Conservation (phyloP, 78 protist species). For the Dictyostelium purpureum region DNA sequence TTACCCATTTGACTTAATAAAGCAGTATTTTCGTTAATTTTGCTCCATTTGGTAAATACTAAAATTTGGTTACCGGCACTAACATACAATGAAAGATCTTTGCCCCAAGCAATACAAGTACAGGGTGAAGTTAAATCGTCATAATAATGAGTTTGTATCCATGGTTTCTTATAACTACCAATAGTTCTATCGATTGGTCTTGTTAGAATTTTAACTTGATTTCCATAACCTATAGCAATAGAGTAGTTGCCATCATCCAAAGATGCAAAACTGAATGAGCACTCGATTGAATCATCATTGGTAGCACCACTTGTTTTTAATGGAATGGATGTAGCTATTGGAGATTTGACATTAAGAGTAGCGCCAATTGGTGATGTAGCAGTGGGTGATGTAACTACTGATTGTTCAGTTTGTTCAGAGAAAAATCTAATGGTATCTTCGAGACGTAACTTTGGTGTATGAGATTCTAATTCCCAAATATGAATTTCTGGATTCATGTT, state of each 20-base stretch:
- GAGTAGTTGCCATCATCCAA: constrained; percentile 12
- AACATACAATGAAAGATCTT: constrained; percentile 33
- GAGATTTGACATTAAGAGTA: background rate
- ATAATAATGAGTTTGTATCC: constrained; percentile 57
- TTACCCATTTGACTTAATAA: background rate
- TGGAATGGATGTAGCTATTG: background rate
- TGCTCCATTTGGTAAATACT: constrained; percentile 68
- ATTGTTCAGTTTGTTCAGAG: background rate
- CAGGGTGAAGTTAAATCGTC: constrained; percentile 1
- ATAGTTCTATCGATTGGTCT: constrained; percentile 49
- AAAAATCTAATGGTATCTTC: constrained; percentile 54
- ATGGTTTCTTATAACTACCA: constrained; percentile 38
- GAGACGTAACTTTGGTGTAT: constrained; percentile 33
- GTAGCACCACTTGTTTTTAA: background rate
- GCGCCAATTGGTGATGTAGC: background rate
- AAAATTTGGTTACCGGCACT: constrained; percentile 54
- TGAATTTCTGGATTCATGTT: constrained; percentile 32
- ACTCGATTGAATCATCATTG: background rate
- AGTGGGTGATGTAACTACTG: background rate
- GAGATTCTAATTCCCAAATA: constrained; percentile 68
- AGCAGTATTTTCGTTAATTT: background rate
- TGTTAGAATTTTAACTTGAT: background rate
- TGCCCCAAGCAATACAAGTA: constrained; percentile 39
- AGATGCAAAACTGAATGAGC: constrained; percentile 16
- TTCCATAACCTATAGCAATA: constrained; percentile 12